phyloP scores from a whole-genome alignment of 1,284 basidiomycete species.

The Trichosporon sp. region DNA sequence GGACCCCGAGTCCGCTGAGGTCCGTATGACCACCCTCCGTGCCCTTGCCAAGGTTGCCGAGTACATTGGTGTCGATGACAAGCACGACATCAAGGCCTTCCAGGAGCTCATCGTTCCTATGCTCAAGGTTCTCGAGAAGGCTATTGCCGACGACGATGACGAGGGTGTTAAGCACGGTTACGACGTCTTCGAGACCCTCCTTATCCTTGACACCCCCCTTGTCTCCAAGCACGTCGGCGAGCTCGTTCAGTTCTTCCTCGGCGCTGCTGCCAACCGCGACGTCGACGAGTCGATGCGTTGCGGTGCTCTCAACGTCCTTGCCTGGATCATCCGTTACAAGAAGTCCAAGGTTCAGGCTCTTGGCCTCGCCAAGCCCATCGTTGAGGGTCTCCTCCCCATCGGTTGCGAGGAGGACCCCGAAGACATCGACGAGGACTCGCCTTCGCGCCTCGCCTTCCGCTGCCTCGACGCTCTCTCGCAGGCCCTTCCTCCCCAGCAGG shows the following conservation, averaged over 20 bases:
- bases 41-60: conserved; percentile 90
- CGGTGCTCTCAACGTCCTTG: conserved; percentile 89
- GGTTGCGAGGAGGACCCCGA: conserved; percentile 85
- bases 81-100: conserved; percentile 83
- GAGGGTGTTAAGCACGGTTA: conserved; percentile 84
- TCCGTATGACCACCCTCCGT: conserved; percentile 87
- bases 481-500: conserved; percentile 89
- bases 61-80: conserved; percentile 87
- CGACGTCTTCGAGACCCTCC: conserved; percentile 92
- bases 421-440: conserved; percentile 78
- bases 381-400: conserved; percentile 91
- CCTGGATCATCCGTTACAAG: conserved; percentile 97
- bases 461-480: conserved; percentile 94
- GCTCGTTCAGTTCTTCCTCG: conserved; percentile 85
- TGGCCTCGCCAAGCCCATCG: conserved; percentile 80
- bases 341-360: conserved; percentile 92
- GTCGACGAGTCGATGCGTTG: conserved; percentile 83
- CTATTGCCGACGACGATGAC: conserved; percentile 80
- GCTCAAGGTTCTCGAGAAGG: conserved; percentile 85
- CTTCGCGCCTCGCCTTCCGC: conserved; percentile 90
- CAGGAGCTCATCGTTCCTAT: conserved; percentile 87
- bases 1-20: conserved; percentile 87
- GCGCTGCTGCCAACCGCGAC: conserved; percentile 76
- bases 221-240: conserved; percentile 86
- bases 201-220: conserved; percentile 91